Evolutionary conservation across 768 basidiomycete genomes (phyloP).

Genomic region (Termitomyces sp.): DNA sequence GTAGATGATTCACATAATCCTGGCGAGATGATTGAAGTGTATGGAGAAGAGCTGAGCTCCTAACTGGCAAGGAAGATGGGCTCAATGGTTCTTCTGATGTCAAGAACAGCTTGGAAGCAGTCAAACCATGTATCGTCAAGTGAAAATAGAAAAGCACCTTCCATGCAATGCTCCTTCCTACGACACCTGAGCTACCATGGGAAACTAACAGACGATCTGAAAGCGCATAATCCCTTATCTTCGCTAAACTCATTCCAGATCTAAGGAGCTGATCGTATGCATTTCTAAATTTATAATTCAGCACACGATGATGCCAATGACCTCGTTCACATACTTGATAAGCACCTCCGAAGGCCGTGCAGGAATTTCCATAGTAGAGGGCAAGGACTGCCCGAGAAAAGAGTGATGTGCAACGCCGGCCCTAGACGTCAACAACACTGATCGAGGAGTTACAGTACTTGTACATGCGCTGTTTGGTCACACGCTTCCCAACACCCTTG

Average conservation of each 20-base stretch:
- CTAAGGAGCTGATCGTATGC: constrained; percentile 44
- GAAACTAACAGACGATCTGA: constrained; percentile 52
- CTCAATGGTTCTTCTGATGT: constrained; percentile 61
- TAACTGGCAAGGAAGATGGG: constrained; percentile 32
- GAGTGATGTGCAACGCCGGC: not conserved
- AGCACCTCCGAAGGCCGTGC: constrained; percentile 8
- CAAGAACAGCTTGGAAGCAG: constrained; percentile 56
- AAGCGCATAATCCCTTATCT: constrained; percentile 62
- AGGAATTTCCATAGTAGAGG: constrained; percentile 2
- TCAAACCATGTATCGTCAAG: constrained; percentile 12
- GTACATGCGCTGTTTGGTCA: not conserved
- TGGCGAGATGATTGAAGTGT: constrained; percentile 46
- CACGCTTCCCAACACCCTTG: too few relatives aligned
- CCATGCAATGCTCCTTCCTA: constrained; percentile 83
- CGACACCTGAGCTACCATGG: constrained; percentile 38
- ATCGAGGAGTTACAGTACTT: not conserved
- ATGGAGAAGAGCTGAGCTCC: constrained; percentile 28
- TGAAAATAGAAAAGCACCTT: constrained; percentile 48
- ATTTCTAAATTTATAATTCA: constrained; percentile 24
- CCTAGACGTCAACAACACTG: not conserved
- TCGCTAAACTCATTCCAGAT: constrained; percentile 49
- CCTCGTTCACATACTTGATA: constrained; percentile 15
- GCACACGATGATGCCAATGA: constrained; percentile 10
- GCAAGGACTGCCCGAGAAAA: not conserved
- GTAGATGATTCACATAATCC: constrained; percentile 51